Conservation (phyloP, 371 early-diverging fungal genomes). For the Haplosporangium sp. region DNA sequence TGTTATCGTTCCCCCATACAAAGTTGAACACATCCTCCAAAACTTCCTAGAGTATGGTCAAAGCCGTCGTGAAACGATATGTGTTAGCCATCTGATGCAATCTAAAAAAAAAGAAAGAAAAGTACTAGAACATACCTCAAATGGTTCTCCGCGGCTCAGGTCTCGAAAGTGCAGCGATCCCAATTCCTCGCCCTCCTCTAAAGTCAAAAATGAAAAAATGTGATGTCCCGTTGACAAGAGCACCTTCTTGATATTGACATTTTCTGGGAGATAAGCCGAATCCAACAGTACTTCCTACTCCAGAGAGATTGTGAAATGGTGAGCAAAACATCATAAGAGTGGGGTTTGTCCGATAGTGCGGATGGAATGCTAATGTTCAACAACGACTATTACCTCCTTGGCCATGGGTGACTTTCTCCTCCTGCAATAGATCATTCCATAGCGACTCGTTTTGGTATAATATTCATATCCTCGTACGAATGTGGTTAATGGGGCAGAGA, state of each 20-base stretch:
- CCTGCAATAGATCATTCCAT: constrained; percentile 71
- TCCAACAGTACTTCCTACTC: constrained; percentile 66
- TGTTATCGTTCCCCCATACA: constrained; percentile 77
- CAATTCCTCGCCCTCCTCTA: constrained; percentile 71
- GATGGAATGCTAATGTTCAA: not conserved
- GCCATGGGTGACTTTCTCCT: constrained; percentile 58
- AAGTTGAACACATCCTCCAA: constrained; percentile 83
- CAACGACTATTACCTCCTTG: constrained; percentile 56
- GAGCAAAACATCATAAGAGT: not conserved
- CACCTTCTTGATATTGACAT: constrained; percentile 69
- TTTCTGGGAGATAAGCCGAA: constrained; percentile 63
- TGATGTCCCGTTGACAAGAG: constrained; percentile 69
- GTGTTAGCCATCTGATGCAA: not conserved
- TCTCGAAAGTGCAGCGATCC: constrained; percentile 74
- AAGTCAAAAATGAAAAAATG: constrained; percentile 70
- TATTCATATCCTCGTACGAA: constrained; percentile 70
- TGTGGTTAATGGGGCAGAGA: constrained; percentile 64
- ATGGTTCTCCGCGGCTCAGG: constrained; percentile 49
- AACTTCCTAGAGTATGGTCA: constrained; percentile 56
- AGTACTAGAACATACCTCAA: constrained; percentile 50
- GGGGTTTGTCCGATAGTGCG: not conserved
- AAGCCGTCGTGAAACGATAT: not conserved
- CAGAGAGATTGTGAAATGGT: not conserved
- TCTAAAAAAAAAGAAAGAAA: not conserved
- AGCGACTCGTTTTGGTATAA: constrained; percentile 66